Evolutionary conservation across 352 stramenopile species (phyloP).

Genomic region (Globisporangium echinulatum): DNA sequence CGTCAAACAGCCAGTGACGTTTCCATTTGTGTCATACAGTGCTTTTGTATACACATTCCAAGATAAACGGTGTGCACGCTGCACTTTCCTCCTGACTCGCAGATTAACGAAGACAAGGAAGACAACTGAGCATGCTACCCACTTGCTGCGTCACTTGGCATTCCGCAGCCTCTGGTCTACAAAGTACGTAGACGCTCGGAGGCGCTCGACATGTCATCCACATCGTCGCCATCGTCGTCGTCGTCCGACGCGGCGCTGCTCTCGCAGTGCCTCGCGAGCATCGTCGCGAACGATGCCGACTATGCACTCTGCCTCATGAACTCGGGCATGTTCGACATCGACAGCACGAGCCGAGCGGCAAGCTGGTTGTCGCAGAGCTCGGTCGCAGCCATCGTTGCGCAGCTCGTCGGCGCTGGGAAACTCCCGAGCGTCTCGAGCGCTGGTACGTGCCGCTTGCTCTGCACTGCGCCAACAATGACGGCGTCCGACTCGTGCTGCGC

Average conservation of each 20-base stretch:
- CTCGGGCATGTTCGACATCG: constrained; percentile 45
- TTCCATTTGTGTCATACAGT: too few relatives aligned
- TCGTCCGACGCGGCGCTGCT: constrained; percentile 20
- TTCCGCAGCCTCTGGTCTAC: too few relatives aligned
- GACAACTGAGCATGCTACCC: too few relatives aligned
- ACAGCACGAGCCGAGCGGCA: constrained; percentile 1
- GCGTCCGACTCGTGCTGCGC: constrained; percentile 33
- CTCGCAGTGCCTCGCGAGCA: constrained; percentile 26
- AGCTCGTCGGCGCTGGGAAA: constrained; percentile 2
- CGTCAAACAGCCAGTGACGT: too few relatives aligned
- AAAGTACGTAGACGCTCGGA: too few relatives aligned
- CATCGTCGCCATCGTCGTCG: constrained; percentile 3
- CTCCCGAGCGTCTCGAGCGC: constrained; percentile 8
- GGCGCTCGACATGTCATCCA: too few relatives aligned
- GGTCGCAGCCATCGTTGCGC: constrained; percentile 1
- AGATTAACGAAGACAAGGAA: too few relatives aligned
- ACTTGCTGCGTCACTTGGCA: too few relatives aligned
- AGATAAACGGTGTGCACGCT: too few relatives aligned
- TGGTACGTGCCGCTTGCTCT: constrained; percentile 26
- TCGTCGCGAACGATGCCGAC: constrained; percentile 28
- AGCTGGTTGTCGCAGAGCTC: constrained; percentile 4
- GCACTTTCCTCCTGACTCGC: too few relatives aligned
- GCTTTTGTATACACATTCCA: too few relatives aligned
- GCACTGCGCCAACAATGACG: constrained; percentile 20
- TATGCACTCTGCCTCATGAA: constrained; percentile 67